Conservation (phyloP, 1,139 yeast genomes). For the Candida albicans region DNA sequence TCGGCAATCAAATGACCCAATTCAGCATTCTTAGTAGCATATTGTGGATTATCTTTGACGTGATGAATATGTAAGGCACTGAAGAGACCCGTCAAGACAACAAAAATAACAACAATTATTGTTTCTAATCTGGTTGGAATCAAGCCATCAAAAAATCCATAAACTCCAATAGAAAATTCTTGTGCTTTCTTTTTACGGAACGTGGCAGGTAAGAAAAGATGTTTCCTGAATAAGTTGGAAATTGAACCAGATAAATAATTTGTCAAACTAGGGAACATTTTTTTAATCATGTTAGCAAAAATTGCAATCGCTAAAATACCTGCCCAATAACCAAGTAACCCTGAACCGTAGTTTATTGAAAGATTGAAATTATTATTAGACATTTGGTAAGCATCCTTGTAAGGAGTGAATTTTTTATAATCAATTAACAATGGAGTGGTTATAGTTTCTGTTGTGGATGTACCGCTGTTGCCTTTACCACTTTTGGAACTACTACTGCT, state of each 20-base stretch:
- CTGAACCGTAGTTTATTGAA: constrained; percentile 50
- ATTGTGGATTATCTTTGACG: constrained; percentile 25
- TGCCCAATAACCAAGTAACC: constrained; percentile 50
- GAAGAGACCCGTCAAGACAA: constrained; percentile 44
- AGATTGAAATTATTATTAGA: constrained; percentile 32
- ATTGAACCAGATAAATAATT: constrained; percentile 21
- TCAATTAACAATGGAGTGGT: constrained; percentile 1
- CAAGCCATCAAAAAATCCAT: constrained; percentile 20
- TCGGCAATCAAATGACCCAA: constrained; percentile 28
- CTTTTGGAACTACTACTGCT: too few relatives aligned
- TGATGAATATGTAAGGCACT: constrained; percentile 22
- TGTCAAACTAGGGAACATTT: constrained; percentile 24
- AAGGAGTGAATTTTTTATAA: constrained; percentile 6
- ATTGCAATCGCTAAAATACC: constrained; percentile 42
- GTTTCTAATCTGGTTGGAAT: constrained; percentile 29
- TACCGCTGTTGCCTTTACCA: constrained; percentile 7
- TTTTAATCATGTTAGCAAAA: constrained; percentile 40
- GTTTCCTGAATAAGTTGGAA: constrained; percentile 24
- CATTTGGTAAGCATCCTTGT: constrained; percentile 5
- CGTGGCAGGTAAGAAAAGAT: constrained; percentile 32
- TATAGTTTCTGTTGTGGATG: not conserved
- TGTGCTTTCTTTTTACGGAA: constrained; percentile 21
- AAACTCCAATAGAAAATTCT: not conserved
- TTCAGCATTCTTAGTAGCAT: constrained; percentile 18
- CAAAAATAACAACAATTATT: constrained; percentile 30